Evolutionary conservation across 495 filamentous ascomycete species (phyloP).

Genomic region (Pyrenula massariospora): DNA sequence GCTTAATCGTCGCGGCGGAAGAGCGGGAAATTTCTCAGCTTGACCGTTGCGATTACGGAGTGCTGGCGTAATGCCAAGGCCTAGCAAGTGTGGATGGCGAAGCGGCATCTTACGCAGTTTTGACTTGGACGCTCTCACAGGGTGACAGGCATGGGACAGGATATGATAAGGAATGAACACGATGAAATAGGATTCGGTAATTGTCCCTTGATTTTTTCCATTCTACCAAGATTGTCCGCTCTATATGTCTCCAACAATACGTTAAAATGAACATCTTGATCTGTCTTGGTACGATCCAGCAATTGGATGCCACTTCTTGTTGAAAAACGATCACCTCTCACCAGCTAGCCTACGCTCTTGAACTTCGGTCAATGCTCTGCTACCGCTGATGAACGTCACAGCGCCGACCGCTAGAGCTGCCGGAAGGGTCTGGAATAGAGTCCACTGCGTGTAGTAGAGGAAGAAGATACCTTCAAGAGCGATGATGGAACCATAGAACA

Average conservation of each 20-base stretch:
- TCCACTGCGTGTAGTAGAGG: conserved; percentile 91
- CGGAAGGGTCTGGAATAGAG: conserved; percentile 79
- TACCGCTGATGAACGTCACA: conserved; percentile 77
- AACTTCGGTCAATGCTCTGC: conserved; percentile 84
- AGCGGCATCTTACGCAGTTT: background rate
- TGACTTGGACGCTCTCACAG: too few relatives aligned
- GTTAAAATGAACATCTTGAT: background rate
- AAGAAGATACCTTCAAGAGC: conserved; percentile 87
- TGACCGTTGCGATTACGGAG: background rate
- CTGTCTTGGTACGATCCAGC: background rate
- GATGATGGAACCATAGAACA: conserved; percentile 75
- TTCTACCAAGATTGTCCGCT: background rate
- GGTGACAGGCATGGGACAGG: too few relatives aligned
- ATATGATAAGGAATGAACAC: too few relatives aligned
- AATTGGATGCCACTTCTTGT: too few relatives aligned
- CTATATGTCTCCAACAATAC: background rate
- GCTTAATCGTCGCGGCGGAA: too few relatives aligned
- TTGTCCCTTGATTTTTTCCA: too few relatives aligned
- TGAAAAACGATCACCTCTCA: too few relatives aligned
- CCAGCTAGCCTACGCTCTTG: conserved; percentile 75
- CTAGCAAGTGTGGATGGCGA: background rate
- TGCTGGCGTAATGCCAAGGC: background rate
- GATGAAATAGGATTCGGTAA: too few relatives aligned
- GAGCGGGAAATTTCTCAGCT: too few relatives aligned
- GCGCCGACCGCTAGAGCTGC: conserved; percentile 52